Percentiles rank a stretch among this genome's conserved stretches.
Evolutionary conservation across 768 basidiomycete genomes (phyloP).

Genomic region (Tylopilus vinaceipallidus): DNA sequence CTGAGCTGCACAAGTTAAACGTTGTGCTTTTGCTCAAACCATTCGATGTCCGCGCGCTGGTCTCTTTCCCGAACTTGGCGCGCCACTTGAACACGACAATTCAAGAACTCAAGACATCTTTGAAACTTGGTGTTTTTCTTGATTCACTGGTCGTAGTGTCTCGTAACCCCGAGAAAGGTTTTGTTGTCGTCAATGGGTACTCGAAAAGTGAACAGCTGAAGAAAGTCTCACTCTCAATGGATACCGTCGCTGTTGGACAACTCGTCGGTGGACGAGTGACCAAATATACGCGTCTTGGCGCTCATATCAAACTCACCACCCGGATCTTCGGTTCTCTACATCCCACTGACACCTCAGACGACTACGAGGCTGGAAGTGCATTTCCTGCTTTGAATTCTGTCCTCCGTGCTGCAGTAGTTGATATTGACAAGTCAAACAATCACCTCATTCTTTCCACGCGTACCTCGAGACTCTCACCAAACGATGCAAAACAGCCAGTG

Average conservation of each 20-base stretch:
- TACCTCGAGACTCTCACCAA: conserved; percentile 61
- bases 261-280: conserved; percentile 79
- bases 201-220: conserved; percentile 54
- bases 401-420: conserved; percentile 69
- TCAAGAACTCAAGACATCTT: conserved; percentile 56
- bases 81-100: conserved; percentile 69
- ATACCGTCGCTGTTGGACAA: conserved; percentile 68
- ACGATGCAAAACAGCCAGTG: conserved; percentile 45
- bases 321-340: conserved; percentile 76
- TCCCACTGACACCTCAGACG: conserved; percentile 78
- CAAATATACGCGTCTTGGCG: conserved; percentile 67
- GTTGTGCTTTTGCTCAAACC: conserved; percentile 71
- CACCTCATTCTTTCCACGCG: conserved; percentile 82
- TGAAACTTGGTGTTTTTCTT: conserved; percentile 70
- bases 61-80: conserved; percentile 87
- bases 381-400: conserved; percentile 65
- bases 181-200: conserved; percentile 81
- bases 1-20: conserved; percentile 85
- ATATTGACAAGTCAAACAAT: conserved; percentile 61
- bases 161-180: conserved; percentile 78
- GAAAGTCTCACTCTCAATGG: conserved; percentile 58
- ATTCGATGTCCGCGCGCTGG: conserved; percentile 67
- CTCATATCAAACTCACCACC: conserved; percentile 71
- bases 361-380: conserved; percentile 58
- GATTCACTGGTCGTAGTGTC: conserved; percentile 85